Evolutionary conservation across 1,284 basidiomycete species (phyloP), one percentile per base, ranked within the genome.

Genomic region (Rhodotorula glutinis): DNA sequence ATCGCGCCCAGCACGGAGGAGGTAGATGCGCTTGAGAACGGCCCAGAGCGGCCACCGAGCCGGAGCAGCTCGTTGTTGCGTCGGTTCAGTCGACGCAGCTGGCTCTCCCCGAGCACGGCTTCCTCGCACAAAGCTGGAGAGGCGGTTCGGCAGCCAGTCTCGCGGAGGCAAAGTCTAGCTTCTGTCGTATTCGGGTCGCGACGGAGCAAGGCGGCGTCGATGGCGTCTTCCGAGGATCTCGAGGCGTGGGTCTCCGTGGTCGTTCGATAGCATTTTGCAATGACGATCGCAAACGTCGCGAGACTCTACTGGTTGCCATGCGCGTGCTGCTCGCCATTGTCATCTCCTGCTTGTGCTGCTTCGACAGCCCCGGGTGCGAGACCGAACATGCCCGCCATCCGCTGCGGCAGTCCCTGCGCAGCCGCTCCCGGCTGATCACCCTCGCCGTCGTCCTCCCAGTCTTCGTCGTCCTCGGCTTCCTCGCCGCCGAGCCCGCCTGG

Each of bases 401-500:
- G 38, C 17, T 59, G 62, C 14, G 66, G 19, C 14, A 66, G 21
- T 16, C 60, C 63, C 29, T 49, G 29, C 33, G 52, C 46, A 11
- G 60, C 30, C 44, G 54, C 62, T 23, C 43, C 27, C 7, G 29
- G 29, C 43, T 30, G 49, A 23, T 44, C 30, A 16, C 51, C 57
- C 3, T 17, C 41, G 8, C 46, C 60, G 23, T 59, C 27, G 16
- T 23, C 38, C 13, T 30, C 58, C 7, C 47, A 30, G 25, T 59
- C 58, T 14, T 57, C 33, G n/a, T n/a, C 30, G 13, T 49, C 57
- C n/a, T 29, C 16, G 27, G 63, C 72, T 1, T 65, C 65, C 9
- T 19, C 56, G 0, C 40, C 70, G 1, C 51, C 60, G 27, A 73
- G 70, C 9, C 65, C 67, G 0, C 71, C 71, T 2, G 71, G 71